Conservation (phyloP, 139 green algal species). For the Chlorella sp. region DNA sequence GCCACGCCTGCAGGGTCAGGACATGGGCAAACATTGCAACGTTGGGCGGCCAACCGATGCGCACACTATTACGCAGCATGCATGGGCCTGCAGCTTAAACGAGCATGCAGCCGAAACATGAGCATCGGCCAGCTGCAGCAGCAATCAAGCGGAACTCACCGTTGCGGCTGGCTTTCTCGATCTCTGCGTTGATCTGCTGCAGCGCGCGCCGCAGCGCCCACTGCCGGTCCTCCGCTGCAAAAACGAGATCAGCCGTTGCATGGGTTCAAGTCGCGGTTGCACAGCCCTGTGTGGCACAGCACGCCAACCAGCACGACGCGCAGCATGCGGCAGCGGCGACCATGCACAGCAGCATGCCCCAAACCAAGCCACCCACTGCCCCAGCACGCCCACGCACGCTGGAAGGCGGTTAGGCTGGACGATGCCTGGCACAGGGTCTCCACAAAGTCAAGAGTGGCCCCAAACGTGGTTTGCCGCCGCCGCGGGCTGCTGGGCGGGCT, state of each 20-base stretch:
- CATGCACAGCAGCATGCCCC: background rate
- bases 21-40: too few species aligned
- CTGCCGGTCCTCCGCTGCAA: conserved; percentile 59
- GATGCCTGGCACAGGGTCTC: conserved; percentile 92
- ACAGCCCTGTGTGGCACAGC: background rate
- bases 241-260: background rate
- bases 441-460: conserved; percentile 95
- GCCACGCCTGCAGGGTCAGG: conserved; percentile 57
- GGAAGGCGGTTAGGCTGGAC: conserved; percentile 74
- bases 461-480: conserved; percentile 83
- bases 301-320: background rate
- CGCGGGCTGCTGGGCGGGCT: conserved; percentile 67
- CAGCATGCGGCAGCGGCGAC: background rate
- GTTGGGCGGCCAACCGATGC: too few species aligned
- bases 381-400: conserved; percentile 5
- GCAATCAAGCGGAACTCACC: background rate
- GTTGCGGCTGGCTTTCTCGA: conserved; percentile 62
- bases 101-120: too few species aligned
- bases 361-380: background rate
- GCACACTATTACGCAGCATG: too few species aligned
- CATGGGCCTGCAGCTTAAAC: too few species aligned
- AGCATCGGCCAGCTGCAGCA: too few species aligned
- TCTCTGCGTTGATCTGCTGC: conserved; percentile 75
- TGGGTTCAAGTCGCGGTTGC: too few species aligned
- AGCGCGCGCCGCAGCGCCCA: conserved; percentile 59